Evolutionary conservation across 1,139 yeast genomes (phyloP).

Genomic region (Scheffersomyces lignicola): DNA sequence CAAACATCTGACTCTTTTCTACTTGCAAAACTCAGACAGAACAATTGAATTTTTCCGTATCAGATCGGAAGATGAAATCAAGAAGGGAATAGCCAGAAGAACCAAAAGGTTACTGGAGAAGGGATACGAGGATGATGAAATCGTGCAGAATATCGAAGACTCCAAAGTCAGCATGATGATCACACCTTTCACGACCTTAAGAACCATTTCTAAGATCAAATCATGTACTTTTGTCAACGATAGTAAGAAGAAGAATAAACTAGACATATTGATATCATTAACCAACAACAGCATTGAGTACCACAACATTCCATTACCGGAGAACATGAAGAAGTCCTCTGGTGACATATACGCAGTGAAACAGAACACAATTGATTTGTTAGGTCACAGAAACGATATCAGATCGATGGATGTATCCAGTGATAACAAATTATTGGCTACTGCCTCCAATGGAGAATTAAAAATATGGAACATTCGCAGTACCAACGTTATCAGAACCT

Average conservation of each 20-base stretch:
- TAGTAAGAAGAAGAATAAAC: conserved; percentile 28
- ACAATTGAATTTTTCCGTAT: conserved; percentile 80
- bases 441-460: conserved; percentile 87
- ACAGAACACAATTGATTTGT: conserved; percentile 61
- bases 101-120: conserved; percentile 77
- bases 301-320: conserved; percentile 55
- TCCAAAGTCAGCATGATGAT: conserved; percentile 60
- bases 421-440: conserved; percentile 78
- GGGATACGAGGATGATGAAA: conserved; percentile 62
- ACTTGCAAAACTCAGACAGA: conserved; percentile 75
- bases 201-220: conserved; percentile 58
- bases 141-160: conserved; percentile 50
- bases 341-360: conserved; percentile 29
- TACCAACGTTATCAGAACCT: conserved; percentile 75
- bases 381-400: conserved; percentile 89
- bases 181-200: conserved; percentile 62
- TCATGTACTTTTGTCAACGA: conserved; percentile 56
- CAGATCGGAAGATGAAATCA: conserved; percentile 75
- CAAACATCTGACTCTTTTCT: conserved; percentile 49
- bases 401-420: conserved; percentile 84
- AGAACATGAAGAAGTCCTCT: conserved; percentile 42
- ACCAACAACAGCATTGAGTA: conserved; percentile 76
- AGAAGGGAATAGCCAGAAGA: conserved; percentile 76
- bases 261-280: conserved; percentile 65
- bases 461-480: conserved; percentile 87